phyloP scores from a whole-genome alignment of 1,139 yeast genomes.

The Meyerozyma carpophila region DNA sequence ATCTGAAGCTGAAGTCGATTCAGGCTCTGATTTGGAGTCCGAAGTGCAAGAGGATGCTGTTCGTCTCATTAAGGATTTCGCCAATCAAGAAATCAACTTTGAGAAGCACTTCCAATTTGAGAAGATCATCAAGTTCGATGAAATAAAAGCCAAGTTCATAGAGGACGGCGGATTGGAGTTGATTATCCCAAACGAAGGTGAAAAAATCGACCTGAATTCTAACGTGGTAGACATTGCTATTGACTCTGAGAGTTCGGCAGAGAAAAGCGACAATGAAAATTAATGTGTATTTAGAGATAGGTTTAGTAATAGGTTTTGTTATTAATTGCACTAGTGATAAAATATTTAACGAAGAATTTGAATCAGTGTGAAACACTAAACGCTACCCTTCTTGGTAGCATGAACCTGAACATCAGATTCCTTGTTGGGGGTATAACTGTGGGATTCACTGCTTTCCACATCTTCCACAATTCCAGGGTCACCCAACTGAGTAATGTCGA shows the following conservation, averaged over 20 bases:
- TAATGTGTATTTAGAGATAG: background rate
- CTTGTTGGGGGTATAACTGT: background rate
- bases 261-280: background rate
- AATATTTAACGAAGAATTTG: background rate
- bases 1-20: constrained; percentile 10
- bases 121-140: constrained; percentile 32
- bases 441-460: constrained; percentile 6
- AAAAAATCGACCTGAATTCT: background rate
- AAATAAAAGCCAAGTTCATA: constrained; percentile 35
- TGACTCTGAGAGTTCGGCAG: background rate
- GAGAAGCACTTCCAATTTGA: constrained; percentile 45
- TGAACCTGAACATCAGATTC: background rate
- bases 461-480: constrained; percentile 17
- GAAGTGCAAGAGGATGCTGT: constrained; percentile 40
- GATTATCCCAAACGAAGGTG: constrained; percentile 33
- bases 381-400: background rate
- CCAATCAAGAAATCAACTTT: constrained; percentile 37
- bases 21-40: constrained; percentile 12
- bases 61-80: constrained; percentile 33
- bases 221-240: background rate
- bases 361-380: background rate
- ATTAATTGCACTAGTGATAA: background rate
- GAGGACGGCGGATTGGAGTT: constrained; percentile 40
- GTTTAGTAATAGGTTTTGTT: background rate
- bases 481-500: constrained; percentile 50